Base-by-base conservation (phyloP, 2,329 filamentous ascomycete genomes). In the Trichoderma asperellum region DNA sequence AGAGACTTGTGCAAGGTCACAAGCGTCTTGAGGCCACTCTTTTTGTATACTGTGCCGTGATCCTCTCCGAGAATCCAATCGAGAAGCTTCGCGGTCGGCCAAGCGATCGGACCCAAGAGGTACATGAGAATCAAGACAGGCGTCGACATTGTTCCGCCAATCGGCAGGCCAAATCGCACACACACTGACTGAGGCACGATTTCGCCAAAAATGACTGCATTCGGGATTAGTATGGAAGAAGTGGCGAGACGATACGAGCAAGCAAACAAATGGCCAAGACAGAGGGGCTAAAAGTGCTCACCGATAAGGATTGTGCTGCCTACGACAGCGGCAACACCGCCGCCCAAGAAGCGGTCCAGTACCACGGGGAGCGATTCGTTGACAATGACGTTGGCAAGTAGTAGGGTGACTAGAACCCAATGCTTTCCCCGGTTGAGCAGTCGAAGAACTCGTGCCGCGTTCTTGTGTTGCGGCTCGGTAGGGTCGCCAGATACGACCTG, bases 281-380 rank as follows among this genome's bases (percentile, higher is more conserved):
- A 78, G 75, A 29, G 27, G n/a, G 21, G 61, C 14, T 6, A 29
- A 21, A 24, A 14, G 27, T 12, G 77, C 87, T 74, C 88, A 97
- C 94, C 94, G 80, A 99, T 98, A 72, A 98, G 83, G 16, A 96
- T 88, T 1, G 96, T 99, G 83, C 93, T 96, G 75, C 94, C 94
- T 64, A 98, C 86, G 27, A 98, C 93, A 71, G 96, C 96, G 71
- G 95, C 94, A 84, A 96, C 94, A 72, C 96, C 96, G 73, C 96
- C 96, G 35, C 96, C 96, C 21, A 99, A 87, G 68, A 94, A 97
- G 68, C 96, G 87, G 81, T 99, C 96, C 63, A 99, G 87, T 12
- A 99, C 93, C 71, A 99, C 97, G 34, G 96, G 96, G 16, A 97
- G 85, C 2, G 95, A 96, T 82, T 98, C 96, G 80, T 99, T 98